Percentiles rank a stretch among this genome's conserved stretches.
Evolutionary conservation across 2,329 filamentous ascomycete species (phyloP).

Genomic region (Beauveria sp.): DNA sequence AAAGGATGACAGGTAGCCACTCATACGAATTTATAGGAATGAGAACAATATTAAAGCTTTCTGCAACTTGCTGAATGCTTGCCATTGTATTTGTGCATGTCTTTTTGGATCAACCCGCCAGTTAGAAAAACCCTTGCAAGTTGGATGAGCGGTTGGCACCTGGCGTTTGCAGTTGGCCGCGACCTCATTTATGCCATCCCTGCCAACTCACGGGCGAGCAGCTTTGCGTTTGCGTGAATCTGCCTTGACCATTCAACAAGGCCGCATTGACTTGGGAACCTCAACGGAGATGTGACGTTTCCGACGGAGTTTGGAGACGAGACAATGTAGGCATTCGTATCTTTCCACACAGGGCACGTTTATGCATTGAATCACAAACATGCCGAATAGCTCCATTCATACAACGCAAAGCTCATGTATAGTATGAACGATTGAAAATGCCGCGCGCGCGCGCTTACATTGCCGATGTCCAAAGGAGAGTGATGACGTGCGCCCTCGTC

Average conservation of each 20-base stretch:
- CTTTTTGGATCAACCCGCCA: too few species aligned
- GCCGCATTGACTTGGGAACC: background rate
- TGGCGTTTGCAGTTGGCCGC: background rate
- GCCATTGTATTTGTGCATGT: background rate
- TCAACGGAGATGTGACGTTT: background rate
- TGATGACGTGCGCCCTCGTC: background rate
- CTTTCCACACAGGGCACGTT: background rate
- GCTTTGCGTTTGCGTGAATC: background rate
- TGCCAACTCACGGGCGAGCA: background rate
- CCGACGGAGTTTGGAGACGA: background rate
- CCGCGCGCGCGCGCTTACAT: background rate
- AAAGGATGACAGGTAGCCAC: background rate
- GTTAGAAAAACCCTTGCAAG: too few species aligned
- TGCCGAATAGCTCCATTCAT: too few species aligned
- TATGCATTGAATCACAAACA: too few species aligned
- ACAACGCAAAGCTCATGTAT: too few species aligned
- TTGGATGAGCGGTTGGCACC: too few species aligned
- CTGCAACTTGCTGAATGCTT: background rate
- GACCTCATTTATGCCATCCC: background rate
- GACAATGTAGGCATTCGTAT: background rate
- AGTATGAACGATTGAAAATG: background rate
- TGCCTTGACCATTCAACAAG: background rate
- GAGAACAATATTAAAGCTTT: background rate
- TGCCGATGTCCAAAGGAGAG: background rate
- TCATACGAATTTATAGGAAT: conserved; percentile 8